Conservation (phyloP, 768 basidiomycete species). For the Lentinula guzmanii region DNA sequence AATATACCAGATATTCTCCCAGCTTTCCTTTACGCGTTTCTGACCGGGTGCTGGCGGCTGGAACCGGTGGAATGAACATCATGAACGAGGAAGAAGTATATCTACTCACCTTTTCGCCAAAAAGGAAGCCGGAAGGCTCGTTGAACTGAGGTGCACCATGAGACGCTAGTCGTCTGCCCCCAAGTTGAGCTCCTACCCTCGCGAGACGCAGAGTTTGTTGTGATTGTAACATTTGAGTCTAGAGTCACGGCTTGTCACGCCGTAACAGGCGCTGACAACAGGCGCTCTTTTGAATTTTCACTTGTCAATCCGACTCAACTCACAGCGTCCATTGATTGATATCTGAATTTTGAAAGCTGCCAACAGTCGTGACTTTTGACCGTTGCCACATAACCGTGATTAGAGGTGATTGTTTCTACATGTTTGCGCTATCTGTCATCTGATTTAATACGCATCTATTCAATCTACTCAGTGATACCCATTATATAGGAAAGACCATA, state of each 20-base stretch:
- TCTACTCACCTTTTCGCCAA: slow-evolving; percentile 75
- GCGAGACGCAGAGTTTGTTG: slow-evolving; percentile 34
- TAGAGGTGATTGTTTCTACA: too few species aligned
- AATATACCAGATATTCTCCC: slow-evolving; percentile 87
- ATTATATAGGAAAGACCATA: too few species aligned
- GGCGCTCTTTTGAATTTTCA: too few species aligned
- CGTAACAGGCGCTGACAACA: not conserved
- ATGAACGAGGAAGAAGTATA: not conserved
- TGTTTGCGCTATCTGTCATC: too few species aligned
- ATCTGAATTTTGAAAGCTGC: too few species aligned
- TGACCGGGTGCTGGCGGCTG: slow-evolving; percentile 76
- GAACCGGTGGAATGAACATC: not conserved
- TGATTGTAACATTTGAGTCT: slow-evolving; percentile 28
- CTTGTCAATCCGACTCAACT: too few species aligned
- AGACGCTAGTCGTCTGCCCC: slow-evolving; percentile 53
- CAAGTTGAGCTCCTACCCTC: slow-evolving; percentile 30
- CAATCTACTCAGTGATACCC: too few species aligned
- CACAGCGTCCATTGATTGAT: too few species aligned
- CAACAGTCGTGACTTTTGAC: not conserved
- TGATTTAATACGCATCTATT: too few species aligned
- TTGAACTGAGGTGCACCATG: slow-evolving; percentile 82
- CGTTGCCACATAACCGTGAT: too few species aligned
- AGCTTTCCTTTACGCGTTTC: slow-evolving; percentile 82
- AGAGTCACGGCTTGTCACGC: not conserved
- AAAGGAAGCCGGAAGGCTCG: slow-evolving; percentile 82